Conservation (phyloP, 1,284 basidiomycete species). For the Ceratobasidium sp. region DNA sequence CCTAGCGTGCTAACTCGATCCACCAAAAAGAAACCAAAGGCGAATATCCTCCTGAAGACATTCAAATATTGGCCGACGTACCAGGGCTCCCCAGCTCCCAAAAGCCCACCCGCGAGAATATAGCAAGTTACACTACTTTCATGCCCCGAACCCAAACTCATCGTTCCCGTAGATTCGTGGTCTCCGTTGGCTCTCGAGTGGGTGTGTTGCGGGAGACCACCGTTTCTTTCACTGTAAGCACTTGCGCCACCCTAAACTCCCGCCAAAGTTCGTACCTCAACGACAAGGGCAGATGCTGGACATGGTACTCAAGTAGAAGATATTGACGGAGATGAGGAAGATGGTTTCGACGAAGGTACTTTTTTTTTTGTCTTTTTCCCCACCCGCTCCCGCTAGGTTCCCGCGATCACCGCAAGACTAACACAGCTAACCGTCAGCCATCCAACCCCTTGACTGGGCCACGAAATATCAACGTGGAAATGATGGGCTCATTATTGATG, state of each 20-base stretch:
- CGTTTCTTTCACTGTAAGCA: conserved; percentile 41
- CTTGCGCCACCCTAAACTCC: neutral
- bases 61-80: conserved; percentile 39
- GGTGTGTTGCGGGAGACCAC: conserved; percentile 22
- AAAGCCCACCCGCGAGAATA: conserved; percentile 36
- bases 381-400: neutral
- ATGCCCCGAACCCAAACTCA: neutral
- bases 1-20: neutral
- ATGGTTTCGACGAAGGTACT: conserved; percentile 38
- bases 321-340: conserved; percentile 34
- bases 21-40: conserved; percentile 15
- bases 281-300: conserved; percentile 21
- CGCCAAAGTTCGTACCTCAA: neutral
- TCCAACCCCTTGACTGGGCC: conserved; percentile 43
- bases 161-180: conserved; percentile 16
- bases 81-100: conserved; percentile 27
- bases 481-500: conserved; percentile 38
- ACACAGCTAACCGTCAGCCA: neutral
- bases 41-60: conserved; percentile 22
- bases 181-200: conserved; percentile 28
- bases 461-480: conserved; percentile 29
- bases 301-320: conserved; percentile 41
- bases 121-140: conserved; percentile 3
- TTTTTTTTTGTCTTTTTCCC: neutral
- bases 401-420: neutral